Evolutionary conservation across 768 basidiomycete species (phyloP).

Genomic region (Phanerochaete sordida): DNA sequence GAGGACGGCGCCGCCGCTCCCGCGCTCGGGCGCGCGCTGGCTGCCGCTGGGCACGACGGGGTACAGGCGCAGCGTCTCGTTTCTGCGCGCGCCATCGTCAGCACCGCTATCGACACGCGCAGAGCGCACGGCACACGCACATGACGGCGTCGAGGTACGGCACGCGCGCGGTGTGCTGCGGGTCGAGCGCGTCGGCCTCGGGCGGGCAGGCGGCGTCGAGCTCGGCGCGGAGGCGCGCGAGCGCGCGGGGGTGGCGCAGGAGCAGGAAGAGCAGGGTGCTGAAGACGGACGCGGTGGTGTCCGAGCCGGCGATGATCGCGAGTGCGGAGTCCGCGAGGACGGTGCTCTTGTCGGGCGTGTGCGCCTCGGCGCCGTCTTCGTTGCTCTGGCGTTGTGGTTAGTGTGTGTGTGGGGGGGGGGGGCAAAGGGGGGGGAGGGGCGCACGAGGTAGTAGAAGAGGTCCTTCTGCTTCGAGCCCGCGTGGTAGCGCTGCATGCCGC

Average conservation of each 20-base stretch:
- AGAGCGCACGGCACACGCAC: background rate
- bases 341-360: constrained; percentile 31
- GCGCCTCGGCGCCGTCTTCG: constrained; percentile 35
- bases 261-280: constrained; percentile 6
- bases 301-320: constrained; percentile 43
- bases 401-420: too few relatives aligned
- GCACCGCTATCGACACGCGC: background rate
- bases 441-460: constrained; percentile 41
- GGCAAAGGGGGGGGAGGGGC: background rate
- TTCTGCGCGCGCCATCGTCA: constrained; percentile 1
- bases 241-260: background rate
- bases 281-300: constrained; percentile 32
- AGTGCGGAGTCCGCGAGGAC: constrained; percentile 38
- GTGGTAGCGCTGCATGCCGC: constrained; percentile 5
- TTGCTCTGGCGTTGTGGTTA: constrained; percentile 38
- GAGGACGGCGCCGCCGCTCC: constrained; percentile 16
- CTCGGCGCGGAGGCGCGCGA: background rate
- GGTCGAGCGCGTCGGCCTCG: constrained; percentile 9
- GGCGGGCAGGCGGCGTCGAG: constrained; percentile 6
- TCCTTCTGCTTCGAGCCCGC: constrained; percentile 37
- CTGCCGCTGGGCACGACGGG: constrained; percentile 17
- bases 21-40: constrained; percentile 20
- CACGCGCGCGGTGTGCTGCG: constrained; percentile 2
- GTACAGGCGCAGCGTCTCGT: constrained; percentile 20
- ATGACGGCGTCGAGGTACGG: constrained; percentile 16